Evolutionary conservation across 768 basidiomycete species (phyloP), one percentile per base, ranked within the genome.

Genomic region (Termitomyces sp.): DNA sequence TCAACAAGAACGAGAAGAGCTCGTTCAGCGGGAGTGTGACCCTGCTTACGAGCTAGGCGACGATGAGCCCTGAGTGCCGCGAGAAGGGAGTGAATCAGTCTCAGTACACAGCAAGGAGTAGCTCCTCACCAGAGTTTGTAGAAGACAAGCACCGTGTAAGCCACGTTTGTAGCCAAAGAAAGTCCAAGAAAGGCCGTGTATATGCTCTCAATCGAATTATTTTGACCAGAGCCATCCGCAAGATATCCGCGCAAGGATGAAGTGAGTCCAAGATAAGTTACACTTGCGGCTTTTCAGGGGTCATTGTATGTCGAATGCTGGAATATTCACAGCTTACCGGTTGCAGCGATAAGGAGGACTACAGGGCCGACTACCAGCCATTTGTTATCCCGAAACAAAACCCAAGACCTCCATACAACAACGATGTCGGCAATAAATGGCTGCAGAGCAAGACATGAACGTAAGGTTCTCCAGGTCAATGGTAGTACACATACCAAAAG

Each of bases 321-420:
- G 12, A n/a, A 3, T 20, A 14, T 14, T 30, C 9, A 16, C 20
- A 46, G 9, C 32, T 32, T 22, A 59, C 58, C 53, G 9, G 48
- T 49, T 20, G 40, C 39, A 1, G 34, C 58, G 22, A 59, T 24
- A 3, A 59, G 53, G 22, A 55, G 53, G 4, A 47, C 26, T 47
- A 59, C 16, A 27, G 44, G 58, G 27, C 44, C 53, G 20, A 22
- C 14, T 47, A 59, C 44, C 26, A 58, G 24, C 37, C 58, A 47
- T 49, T 26, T 46, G 13, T 44, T 46, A 9, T 59, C 30, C 7
- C 12, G 27, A 26, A 46, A 59, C n/a, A 59, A 33, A 5, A 47
- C 58, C 58, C 53, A 59, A 16, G 53, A 53, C 33, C 58, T 54
- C 58, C 58, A 59, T 13, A 59, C 48, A n/a, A 59, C 47, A 32